Conservation (phyloP, 495 filamentous ascomycete genomes). For the Lichenothelia convexa region DNA sequence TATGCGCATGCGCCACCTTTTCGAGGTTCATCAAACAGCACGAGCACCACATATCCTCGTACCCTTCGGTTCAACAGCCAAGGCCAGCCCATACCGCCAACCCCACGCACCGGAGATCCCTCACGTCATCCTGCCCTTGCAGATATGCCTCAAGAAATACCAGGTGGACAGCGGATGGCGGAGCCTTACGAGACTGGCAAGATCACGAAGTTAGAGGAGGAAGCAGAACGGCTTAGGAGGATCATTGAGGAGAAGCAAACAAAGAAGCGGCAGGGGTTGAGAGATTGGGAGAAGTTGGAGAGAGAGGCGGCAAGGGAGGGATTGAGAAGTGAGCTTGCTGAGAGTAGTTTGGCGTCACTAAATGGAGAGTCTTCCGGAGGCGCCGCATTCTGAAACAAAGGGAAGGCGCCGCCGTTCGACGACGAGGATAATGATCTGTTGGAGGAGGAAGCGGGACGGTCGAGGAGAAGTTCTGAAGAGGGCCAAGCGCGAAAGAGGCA, state of each 20-base stretch:
- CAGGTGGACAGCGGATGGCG: slow-evolving; percentile 37
- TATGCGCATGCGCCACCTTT: slow-evolving; percentile 11
- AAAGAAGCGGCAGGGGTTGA: slow-evolving; percentile 29
- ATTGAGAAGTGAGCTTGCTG: slow-evolving; percentile 41
- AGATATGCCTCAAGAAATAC: slow-evolving; percentile 30
- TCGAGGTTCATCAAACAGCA: slow-evolving; percentile 29
- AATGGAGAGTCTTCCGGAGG: slow-evolving; percentile 33
- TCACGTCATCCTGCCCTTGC: slow-evolving; percentile 32
- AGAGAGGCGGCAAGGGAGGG: slow-evolving; percentile 40
- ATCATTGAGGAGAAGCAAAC: slow-evolving; percentile 36
- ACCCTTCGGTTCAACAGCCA: slow-evolving; percentile 27
- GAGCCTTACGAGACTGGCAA: slow-evolving; percentile 12
- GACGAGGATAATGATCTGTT: too few relatives aligned
- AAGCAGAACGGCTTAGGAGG: slow-evolving; percentile 35
- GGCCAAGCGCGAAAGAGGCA: too few relatives aligned
- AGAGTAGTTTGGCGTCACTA: slow-evolving; percentile 37
- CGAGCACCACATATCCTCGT: slow-evolving; percentile 30
- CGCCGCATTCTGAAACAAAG: slow-evolving; percentile 2
- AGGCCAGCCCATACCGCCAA: background rate
- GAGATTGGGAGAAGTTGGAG: slow-evolving; percentile 42
- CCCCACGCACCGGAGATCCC: background rate
- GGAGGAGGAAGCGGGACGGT: too few relatives aligned
- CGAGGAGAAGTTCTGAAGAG: too few relatives aligned
- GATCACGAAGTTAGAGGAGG: slow-evolving; percentile 29
- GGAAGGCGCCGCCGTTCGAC: too few relatives aligned